Percentiles rank a stretch among this genome's conserved stretches.
These are phyloP conservation scores for Papilionanthe hybrid DNA, from an alignment of 116 monocot species.

Conservation along the genomic window DNA sequence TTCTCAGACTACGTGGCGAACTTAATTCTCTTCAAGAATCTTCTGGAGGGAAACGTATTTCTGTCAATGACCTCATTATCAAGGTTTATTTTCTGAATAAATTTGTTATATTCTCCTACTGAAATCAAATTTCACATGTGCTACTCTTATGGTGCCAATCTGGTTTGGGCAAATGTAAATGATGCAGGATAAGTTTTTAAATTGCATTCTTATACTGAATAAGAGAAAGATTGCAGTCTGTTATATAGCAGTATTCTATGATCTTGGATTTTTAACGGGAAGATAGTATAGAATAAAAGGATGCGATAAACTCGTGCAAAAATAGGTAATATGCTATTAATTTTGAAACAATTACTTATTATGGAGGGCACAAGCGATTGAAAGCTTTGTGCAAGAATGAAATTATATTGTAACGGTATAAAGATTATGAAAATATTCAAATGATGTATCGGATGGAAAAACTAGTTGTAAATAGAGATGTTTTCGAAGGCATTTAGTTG, in stretches of 20 bases:
- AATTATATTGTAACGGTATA: no score
- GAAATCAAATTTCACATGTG: not conserved
- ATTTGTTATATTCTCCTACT: not conserved
- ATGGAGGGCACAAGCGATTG: no score
- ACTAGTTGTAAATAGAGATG: not conserved
- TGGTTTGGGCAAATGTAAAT: constrained; percentile 6
- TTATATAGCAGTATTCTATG: not conserved
- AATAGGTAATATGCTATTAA: no score
- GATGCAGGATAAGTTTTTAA: not conserved
- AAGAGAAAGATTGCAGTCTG: not conserved
- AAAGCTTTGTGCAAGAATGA: no score
- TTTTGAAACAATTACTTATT: no score
- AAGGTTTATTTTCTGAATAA: constrained; percentile 44
- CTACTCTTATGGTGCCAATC: not conserved
- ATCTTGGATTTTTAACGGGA: not conserved
- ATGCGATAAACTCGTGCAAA: no score
- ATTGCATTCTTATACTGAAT: not conserved
- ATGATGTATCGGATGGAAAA: not conserved
- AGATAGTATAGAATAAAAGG: not conserved
- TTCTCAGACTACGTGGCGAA: constrained; percentile 55
- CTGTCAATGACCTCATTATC: constrained; percentile 94
- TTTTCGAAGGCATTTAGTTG: not conserved
- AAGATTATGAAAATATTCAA: not conserved
- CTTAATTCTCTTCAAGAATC: constrained; percentile 89
- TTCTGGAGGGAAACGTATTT: constrained; percentile 83